Base-by-base conservation (phyloP, 73 alveolate genomes). In the Tetrahymena elliotti region DNA sequence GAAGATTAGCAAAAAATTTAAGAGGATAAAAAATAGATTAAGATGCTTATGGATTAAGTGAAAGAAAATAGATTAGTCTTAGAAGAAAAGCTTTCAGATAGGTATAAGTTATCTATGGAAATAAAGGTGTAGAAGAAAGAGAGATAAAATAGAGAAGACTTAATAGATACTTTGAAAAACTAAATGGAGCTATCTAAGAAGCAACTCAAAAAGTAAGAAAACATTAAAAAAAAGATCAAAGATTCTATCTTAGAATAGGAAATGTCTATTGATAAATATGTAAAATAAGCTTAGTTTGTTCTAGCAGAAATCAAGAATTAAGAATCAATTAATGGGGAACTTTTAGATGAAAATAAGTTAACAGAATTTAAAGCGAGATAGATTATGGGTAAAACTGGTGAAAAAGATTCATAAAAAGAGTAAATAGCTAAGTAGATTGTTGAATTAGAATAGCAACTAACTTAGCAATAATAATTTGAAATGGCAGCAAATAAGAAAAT, bases 381-480 rank as follows among this genome's bases (percentile, higher is more conserved):
- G 52, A 93, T 93, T n/a, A 35, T 53, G 37, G 98, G 93, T n/a
- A 93, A 95, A 40, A 83, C 96, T 18, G 82, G 52, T 40, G 95
- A 96, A 36, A 98, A 98, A 83, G 98, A 94, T 41, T 84, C 93
- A 41, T 97, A 97, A 83, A 96, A 95, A 83, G 93, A 83, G n/a
- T 94, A 94, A 53, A 92, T 94, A 18, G 93, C 83, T 9, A 96
- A 95, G 52, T 93, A 97, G 83, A 94, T 97, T 27, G 97, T 95
- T 54, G 98, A 97, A 52, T 94, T 93, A 33, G 98, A 97, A 38
- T 96, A 96, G 53, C 31, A 96, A 83, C 83, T 96, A 35, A 93
- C 98, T 52, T 98, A 98, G 97, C 95, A 94, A 92, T 93, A 98
- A 97, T 96, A 99, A 93, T 93, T 96, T 84, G 95, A 98, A 93